Percentiles rank a stretch among this genome's conserved stretches.
phyloP scores from a whole-genome alignment of 305 asterid genomes.

The Salvia sclarea region DNA sequence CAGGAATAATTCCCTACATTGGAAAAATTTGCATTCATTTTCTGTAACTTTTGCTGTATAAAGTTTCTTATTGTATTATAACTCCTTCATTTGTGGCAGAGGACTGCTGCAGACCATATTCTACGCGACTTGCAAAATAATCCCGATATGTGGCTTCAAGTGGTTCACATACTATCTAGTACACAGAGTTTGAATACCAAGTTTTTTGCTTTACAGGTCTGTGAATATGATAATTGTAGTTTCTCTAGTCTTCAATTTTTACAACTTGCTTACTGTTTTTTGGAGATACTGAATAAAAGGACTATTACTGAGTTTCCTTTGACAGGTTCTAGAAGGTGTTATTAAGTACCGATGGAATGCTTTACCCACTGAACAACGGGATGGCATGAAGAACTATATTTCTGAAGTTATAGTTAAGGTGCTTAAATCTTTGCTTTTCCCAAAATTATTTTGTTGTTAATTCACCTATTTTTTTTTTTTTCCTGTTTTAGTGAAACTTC shows the following conservation, averaged over 20 bases:
- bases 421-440: slow-evolving; percentile 16
- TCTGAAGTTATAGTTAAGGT: slow-evolving; percentile 99
- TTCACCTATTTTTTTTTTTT: not conserved
- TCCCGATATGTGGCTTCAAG: slow-evolving; percentile 99
- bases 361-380: slow-evolving; percentile 89
- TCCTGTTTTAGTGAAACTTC: slow-evolving; percentile 4
- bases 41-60: not conserved
- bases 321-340: slow-evolving; percentile 96
- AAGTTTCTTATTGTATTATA: not conserved
- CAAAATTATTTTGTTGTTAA: not conserved
- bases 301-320: slow-evolving; percentile 30
- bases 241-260: slow-evolving; percentile 7
- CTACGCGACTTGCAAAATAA: slow-evolving; percentile 93
- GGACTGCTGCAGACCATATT: slow-evolving; percentile 90
- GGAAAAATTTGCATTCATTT: not conserved
- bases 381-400: slow-evolving; percentile 98
- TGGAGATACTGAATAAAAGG: slow-evolving; percentile 27
- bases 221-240: slow-evolving; percentile 30
- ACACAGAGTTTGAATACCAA: slow-evolving; percentile 85
- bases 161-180: slow-evolving; percentile 87
- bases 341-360: slow-evolving; percentile 99
- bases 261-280: not conserved
- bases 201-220: slow-evolving; percentile 91
- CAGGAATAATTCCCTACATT: not conserved
- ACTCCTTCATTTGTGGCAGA: slow-evolving; percentile 50